Evolutionary conservation across 805 yeast genomes (phyloP), one percentile per base, ranked within the genome.

Genomic region (Suhomyces pyralidae): DNA sequence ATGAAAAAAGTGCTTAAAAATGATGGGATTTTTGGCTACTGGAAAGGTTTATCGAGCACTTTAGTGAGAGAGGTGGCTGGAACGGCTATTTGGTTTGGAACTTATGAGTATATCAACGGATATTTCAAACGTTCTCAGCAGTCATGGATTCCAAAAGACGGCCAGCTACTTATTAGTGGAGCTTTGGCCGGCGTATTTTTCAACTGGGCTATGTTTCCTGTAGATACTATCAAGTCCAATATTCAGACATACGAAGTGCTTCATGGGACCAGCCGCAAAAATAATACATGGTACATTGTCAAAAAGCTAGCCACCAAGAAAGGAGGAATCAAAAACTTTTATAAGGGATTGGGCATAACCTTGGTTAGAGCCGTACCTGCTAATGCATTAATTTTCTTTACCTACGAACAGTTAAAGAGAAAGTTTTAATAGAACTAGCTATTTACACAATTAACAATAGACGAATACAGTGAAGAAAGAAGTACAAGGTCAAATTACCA

Each of bases 21-120:
- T 3, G 74, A 78, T 14, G 97, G 97, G 0, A 6, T 89, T 0
- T 43, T 59, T 8, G 97, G 97, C 0, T 76, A 92, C 55, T 92
- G 97, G 96, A 81, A 81, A 56, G 98, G 98, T 1, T 91, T 91
- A 58, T 73, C 84, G 0, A 85, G 94, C 19, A 92, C 98, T 0
- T 70, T 90, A 46, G 57, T 88, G 2, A 79, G 97, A 61, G 98
- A 92, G 65, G 79, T 89, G 38, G 86, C 91, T 26, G 97, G 97
- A 7, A 88, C 97, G 1, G 89, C 96, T 3, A 85, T 93, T 1
- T 92, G 97, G 97, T 92, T 92, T 71, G 93, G 96, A 0, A 82
- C 94, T 15, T 91, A 91, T 66, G 97, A 91, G 64, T 70, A 78
- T 45, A 70, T 80, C 7, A 66, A 73, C 19, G 60, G 61, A 1